These are phyloP conservation scores for Calocera cornea DNA, from an alignment of 768 basidiomycete genomes.

Conservation along the genomic window DNA sequence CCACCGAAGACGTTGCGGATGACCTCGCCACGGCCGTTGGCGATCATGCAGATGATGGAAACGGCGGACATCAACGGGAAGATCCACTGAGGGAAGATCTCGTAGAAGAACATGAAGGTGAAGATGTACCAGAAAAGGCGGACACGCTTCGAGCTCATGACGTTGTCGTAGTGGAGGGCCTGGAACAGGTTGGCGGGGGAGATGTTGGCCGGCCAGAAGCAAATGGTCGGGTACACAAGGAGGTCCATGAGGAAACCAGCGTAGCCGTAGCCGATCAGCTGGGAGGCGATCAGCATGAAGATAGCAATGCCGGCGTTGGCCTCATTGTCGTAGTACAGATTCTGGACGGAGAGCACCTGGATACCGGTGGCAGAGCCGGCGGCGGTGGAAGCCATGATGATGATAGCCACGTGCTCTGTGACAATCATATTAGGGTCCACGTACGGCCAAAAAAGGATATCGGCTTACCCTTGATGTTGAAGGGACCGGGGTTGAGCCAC, in stretches of 20 bases:
- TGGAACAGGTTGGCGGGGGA: conserved; percentile 22
- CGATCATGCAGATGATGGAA: conserved; percentile 25
- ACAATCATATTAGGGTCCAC: conserved; percentile 14
- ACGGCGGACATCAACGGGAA: conserved; percentile 22
- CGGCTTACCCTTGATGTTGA: conserved; percentile 23
- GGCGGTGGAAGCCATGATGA: conserved; percentile 24
- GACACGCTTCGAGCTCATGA: conserved; percentile 18
- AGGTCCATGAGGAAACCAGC: conserved; percentile 17
- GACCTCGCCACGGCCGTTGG: conserved; percentile 19
- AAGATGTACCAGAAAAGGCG: conserved; percentile 23
- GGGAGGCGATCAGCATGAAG: conserved; percentile 21
- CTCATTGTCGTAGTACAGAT: conserved; percentile 18
- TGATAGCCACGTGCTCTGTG: conserved; percentile 21
- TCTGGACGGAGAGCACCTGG: conserved; percentile 25
- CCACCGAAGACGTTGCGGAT: conserved; percentile 30
- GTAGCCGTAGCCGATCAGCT: conserved; percentile 21
- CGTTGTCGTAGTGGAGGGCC: conserved; percentile 21
- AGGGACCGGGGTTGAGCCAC: conserved; percentile 22
- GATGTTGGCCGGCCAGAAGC: conserved; percentile 20
- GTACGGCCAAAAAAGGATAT: not conserved
- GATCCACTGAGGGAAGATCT: conserved; percentile 31
- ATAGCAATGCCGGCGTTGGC: conserved; percentile 22
- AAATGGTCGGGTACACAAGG: conserved; percentile 14
- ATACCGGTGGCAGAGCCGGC: conserved; percentile 24
- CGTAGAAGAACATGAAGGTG: conserved; percentile 22